Percentiles rank a stretch among this genome's conserved stretches.
Evolutionary conservation across 2,329 filamentous ascomycete species (phyloP).

Genomic region (Aspergillus quadricinctus): DNA sequence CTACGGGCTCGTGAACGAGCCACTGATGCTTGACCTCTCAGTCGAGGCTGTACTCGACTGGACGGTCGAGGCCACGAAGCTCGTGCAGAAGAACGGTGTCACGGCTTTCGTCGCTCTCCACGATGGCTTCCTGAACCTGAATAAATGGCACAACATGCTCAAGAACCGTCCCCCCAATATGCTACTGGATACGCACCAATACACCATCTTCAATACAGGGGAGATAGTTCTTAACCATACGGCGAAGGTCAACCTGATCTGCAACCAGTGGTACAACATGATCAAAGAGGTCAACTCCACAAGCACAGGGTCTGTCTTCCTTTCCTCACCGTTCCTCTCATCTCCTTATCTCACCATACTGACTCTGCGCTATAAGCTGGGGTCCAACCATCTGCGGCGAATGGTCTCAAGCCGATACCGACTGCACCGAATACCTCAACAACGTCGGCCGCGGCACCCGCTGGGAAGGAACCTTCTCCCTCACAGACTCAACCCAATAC

Average conservation of each 20-base stretch:
- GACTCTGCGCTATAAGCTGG: constrained; percentile 49
- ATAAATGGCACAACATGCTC: constrained; percentile 84
- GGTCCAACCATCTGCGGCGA: constrained; percentile 93
- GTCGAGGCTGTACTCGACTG: constrained; percentile 67
- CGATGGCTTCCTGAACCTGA: constrained; percentile 88
- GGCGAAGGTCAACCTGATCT: constrained; percentile 82
- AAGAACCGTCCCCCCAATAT: constrained; percentile 63
- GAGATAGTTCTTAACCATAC: constrained; percentile 79
- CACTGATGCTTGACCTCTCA: constrained; percentile 72
- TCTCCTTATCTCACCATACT: not conserved
- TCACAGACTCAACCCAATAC: constrained; percentile 65
- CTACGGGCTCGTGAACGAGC: constrained; percentile 94
- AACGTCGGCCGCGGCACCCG: constrained; percentile 84
- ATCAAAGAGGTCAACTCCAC: constrained; percentile 67
- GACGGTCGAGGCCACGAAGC: constrained; percentile 68
- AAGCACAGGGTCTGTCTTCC: constrained; percentile 54
- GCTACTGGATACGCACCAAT: constrained; percentile 95
- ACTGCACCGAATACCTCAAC: constrained; percentile 82
- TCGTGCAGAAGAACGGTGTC: constrained; percentile 74
- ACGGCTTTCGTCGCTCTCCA: constrained; percentile 74
- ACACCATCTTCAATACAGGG: constrained; percentile 92
- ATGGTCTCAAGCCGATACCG: constrained; percentile 96
- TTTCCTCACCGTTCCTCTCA: not conserved
- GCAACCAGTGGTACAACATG: constrained; percentile 80
- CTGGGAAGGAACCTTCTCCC: constrained; percentile 77